Percentiles rank a stretch among this genome's conserved stretches.
Evolutionary conservation across 2,329 filamentous ascomycete genomes (phyloP).

Genomic region (Colletotrichum sp.): DNA sequence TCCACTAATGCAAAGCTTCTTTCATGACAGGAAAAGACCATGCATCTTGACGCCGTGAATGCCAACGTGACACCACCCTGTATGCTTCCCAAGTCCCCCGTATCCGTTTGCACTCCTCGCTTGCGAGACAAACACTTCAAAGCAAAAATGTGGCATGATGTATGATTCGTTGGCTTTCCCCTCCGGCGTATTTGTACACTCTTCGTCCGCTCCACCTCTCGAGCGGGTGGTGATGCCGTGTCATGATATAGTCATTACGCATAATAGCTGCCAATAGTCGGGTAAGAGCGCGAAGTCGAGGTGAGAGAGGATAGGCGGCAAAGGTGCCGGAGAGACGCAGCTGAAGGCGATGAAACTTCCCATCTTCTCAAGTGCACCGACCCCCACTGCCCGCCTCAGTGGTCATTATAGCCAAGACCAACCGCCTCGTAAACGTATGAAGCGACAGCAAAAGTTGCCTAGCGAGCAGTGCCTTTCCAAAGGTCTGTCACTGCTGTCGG

Average conservation of each 20-base stretch:
- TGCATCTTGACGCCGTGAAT: neutral
- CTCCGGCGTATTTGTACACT: neutral
- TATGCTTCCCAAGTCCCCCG: neutral
- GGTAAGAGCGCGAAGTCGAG: neutral
- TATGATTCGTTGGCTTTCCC: neutral
- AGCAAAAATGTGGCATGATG: neutral
- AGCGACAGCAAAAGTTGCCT: neutral
- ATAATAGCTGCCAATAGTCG: neutral
- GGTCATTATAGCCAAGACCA: neutral
- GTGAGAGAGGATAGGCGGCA: neutral
- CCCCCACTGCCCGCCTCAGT: neutral
- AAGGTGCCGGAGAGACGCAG: neutral
- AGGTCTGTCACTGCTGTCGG: neutral
- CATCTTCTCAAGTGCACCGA: neutral
- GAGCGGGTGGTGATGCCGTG: neutral
- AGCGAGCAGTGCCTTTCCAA: neutral
- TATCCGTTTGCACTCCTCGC: neutral
- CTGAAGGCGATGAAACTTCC: neutral
- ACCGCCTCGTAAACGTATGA: conserved; percentile 11
- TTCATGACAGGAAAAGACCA: neutral
- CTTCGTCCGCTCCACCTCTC: neutral
- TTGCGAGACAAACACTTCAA: neutral
- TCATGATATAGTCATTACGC: neutral
- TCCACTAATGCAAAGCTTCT: conserved; percentile 7
- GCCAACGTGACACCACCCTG: neutral